Evolutionary conservation across 495 filamentous ascomycete species (phyloP), one percentile per base, ranked within the genome.

Genomic region (Neurospora tetrasperma): DNA sequence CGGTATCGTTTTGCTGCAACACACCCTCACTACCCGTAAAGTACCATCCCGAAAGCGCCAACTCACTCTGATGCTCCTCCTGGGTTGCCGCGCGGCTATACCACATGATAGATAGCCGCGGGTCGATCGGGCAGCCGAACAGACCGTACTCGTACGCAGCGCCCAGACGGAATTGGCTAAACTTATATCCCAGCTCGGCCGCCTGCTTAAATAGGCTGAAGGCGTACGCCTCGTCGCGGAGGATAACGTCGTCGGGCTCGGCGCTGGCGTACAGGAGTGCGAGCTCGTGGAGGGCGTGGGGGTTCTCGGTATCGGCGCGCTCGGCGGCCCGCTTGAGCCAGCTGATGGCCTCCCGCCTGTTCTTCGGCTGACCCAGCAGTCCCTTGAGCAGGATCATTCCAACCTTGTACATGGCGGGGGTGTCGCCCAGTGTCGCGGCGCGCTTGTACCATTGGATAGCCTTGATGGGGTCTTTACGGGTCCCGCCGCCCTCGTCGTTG

Each of bases 361-460:
- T 97, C 75, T 86, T 87, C n/a, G 88, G 87, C 80, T 98, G 95
- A 10, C 94, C 94, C 16, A 99, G 88, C n/a, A 98, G 87, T 27
- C 94, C 95, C 80, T 98, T 98, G 39, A 97, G 86, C 75, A 92
- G 84, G 77, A 99, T 97, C 89, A 97, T 95, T 70, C 96, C 96
- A 82, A 98, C 90, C 81, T 99, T 99, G 83, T 97, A 99, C 94
- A 97, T 96, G 35, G 95, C 96, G 0, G 94, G 90, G 0, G 92
- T 91, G 77, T 98, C 94, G 14, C 96, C 96, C 6, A 98, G 85
- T 8, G 91, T 88, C 1, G 96, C 94, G 14, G 95, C 93, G 23
- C 94, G 93, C 79, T 94, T 94, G 80, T 98, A 99, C 96, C 96
- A 99, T 78, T 98, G 94, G 40, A 98, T 93, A 10, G 96, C 94